A percentile compares a stretch with the other conserved stretches of the same genome.
These are phyloP conservation scores for Exserohilum rostratum DNA, from an alignment of 2,329 filamentous ascomycete genomes.

Conservation along the genomic window DNA sequence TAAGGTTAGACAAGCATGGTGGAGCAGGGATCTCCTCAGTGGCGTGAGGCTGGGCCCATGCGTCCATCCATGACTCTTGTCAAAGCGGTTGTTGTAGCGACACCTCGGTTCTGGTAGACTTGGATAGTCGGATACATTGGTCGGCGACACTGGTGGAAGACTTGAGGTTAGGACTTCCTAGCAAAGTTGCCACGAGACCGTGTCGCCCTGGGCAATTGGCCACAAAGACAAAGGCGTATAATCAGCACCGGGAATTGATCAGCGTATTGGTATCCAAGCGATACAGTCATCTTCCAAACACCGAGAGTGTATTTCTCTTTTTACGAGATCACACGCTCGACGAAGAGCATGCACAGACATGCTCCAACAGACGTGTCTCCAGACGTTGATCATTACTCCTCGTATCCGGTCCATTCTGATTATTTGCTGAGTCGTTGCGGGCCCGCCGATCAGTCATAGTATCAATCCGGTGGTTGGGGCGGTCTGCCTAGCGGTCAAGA, in stretches of 20 bases:
- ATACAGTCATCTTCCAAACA: not conserved
- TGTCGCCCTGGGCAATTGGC: not conserved
- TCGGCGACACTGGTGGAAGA: not conserved
- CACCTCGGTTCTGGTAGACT: not conserved
- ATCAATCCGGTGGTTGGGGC: not conserved
- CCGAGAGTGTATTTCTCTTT: not conserved
- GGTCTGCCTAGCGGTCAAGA: not conserved
- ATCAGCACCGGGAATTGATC: not conserved
- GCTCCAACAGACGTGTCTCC: not conserved
- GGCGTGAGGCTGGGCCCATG: not conserved
- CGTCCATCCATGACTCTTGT: not conserved
- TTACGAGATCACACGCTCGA: not conserved
- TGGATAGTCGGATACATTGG: too few species aligned
- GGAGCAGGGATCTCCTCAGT: not conserved
- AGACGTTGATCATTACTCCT: conserved; percentile 1
- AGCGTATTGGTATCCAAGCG: not conserved
- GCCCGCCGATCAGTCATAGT: conserved; percentile 1
- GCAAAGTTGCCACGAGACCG: not conserved
- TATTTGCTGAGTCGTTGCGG: not conserved
- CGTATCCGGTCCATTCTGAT: not conserved
- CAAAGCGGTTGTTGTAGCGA: not conserved
- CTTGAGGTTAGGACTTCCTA: not conserved
- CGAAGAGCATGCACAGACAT: not conserved
- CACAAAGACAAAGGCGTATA: too few species aligned
- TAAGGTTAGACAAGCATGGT: not conserved